Percentiles rank a stretch among this genome's conserved stretches.
phyloP scores from a whole-genome alignment of 495 filamentous ascomycete species.

The Neurospora discreta region DNA sequence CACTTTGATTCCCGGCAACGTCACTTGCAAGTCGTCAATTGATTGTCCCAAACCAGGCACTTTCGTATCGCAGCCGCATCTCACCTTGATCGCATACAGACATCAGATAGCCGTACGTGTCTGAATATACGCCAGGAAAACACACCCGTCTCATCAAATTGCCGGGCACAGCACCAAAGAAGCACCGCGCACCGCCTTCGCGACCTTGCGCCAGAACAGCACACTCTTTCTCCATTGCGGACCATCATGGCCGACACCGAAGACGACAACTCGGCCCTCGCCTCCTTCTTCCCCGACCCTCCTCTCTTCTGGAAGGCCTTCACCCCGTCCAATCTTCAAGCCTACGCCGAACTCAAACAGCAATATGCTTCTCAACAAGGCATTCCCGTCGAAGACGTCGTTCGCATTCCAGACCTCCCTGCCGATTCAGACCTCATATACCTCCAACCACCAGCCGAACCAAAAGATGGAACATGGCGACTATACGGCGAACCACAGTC shows the following conservation, averaged over 20 bases:
- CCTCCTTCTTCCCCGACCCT: slow-evolving; percentile 59
- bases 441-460: slow-evolving; percentile 71
- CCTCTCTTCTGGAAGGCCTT: slow-evolving; percentile 88
- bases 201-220: not conserved
- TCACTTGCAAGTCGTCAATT: not conserved
- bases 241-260: slow-evolving; percentile 23
- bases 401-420: slow-evolving; percentile 48
- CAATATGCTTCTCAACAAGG: slow-evolving; percentile 29
- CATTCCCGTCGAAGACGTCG: slow-evolving; percentile 10
- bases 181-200: not conserved
- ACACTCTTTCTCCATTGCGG: not conserved
- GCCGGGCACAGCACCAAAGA: not conserved
- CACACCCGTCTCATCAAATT: no score
- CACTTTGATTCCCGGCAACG: not conserved
- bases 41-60: not conserved
- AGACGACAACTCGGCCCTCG: slow-evolving; percentile 27
- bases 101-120: not conserved
- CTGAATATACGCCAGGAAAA: not conserved
- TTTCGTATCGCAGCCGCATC: not conserved
- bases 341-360: slow-evolving; percentile 43
- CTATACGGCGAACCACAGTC: slow-evolving; percentile 60
- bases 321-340: slow-evolving; percentile 62
- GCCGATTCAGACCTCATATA: slow-evolving; percentile 51
- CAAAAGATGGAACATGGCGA: slow-evolving; percentile 56
- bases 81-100: not conserved